Evolutionary conservation across 2,329 filamentous ascomycete species (phyloP).

Genomic region (Basipetospora chlamydospora): DNA sequence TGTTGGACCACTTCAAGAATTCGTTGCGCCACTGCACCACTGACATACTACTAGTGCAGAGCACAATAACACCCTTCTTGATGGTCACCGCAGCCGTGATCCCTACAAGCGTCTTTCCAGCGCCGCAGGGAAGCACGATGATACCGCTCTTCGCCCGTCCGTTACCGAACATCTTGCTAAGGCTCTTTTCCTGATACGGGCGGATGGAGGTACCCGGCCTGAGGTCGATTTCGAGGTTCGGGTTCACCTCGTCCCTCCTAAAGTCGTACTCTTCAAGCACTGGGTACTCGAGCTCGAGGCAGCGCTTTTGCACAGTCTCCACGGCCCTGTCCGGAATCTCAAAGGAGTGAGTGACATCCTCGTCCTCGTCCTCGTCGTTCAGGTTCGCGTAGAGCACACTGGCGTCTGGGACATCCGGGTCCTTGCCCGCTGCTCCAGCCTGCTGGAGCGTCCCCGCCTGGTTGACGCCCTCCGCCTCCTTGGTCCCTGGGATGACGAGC

Average conservation of each 20-base stretch:
- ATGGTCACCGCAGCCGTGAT: conserved; percentile 97
- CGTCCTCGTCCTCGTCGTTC: conserved; percentile 77
- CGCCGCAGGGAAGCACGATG: conserved; percentile 90
- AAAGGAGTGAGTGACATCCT: conserved; percentile 83
- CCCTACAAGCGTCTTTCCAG: conserved; percentile 94
- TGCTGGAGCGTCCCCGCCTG: conserved; percentile 38
- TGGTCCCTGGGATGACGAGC: conserved; percentile 86
- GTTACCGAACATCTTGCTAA: conserved; percentile 99
- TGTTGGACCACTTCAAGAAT: conserved; percentile 97
- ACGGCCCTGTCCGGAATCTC: conserved; percentile 74
- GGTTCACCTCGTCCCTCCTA: conserved; percentile 74
- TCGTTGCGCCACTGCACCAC: conserved; percentile 94
- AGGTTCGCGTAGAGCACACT: conserved; percentile 28
- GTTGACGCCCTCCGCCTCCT: conserved; percentile 76
- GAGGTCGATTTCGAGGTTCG: conserved; percentile 86
- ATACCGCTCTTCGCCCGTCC: conserved; percentile 93
- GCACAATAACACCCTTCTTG: conserved; percentile 88
- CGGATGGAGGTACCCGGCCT: conserved; percentile 81
- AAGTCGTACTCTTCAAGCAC: conserved; percentile 97
- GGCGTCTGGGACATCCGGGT: conserved; percentile 3
- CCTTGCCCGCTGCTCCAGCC: background rate
- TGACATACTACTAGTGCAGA: conserved; percentile 96
- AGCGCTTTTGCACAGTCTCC: conserved; percentile 78
- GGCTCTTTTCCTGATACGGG: conserved; percentile 89
- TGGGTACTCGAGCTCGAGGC: conserved; percentile 71